Conservation (phyloP, 2,329 filamentous ascomycete species). For the Neocucurbitaria cava region DNA sequence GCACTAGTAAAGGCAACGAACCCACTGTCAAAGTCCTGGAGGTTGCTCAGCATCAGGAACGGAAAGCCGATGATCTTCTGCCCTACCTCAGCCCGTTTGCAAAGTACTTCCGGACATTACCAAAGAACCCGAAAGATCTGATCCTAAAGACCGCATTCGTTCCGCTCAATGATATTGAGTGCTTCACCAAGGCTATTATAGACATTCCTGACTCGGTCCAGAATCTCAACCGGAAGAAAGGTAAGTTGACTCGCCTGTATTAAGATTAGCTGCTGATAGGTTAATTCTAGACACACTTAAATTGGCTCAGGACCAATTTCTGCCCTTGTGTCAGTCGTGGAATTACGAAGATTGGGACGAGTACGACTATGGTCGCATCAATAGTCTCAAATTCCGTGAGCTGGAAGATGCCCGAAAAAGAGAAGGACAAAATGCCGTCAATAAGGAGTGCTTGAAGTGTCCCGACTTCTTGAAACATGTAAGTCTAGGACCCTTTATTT, state of each 20-base stretch:
- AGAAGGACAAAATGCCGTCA: conserved; percentile 68
- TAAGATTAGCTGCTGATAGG: conserved; percentile 9
- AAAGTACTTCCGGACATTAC: conserved; percentile 70
- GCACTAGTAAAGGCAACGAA: conserved; percentile 68
- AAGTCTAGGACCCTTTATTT: conserved; percentile 51
- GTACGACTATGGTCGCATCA: conserved; percentile 80
- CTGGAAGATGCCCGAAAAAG: conserved; percentile 74
- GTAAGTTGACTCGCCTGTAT: conserved; percentile 47
- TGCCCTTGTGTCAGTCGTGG: conserved; percentile 76
- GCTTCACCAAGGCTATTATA: conserved; percentile 73
- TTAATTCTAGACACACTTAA: conserved; percentile 54
- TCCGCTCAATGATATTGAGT: conserved; percentile 80
- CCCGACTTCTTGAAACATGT: conserved; percentile 86
- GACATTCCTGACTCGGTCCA: conserved; percentile 56
- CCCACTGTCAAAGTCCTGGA: conserved; percentile 81
- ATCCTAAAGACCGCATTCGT: conserved; percentile 72
- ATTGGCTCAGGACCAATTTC: conserved; percentile 72
- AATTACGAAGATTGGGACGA: conserved; percentile 79
- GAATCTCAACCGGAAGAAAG: conserved; percentile 58
- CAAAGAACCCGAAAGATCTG: conserved; percentile 71
- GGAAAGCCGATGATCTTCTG: conserved; percentile 83
- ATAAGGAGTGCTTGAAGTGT: conserved; percentile 72
- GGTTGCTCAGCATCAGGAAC: conserved; percentile 71
- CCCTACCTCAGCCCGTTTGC: conserved; percentile 80
- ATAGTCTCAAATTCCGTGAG: conserved; percentile 81